Conservation (phyloP, 371 early-diverging fungal genomes). For the Syncephalastrum monosporum region DNA sequence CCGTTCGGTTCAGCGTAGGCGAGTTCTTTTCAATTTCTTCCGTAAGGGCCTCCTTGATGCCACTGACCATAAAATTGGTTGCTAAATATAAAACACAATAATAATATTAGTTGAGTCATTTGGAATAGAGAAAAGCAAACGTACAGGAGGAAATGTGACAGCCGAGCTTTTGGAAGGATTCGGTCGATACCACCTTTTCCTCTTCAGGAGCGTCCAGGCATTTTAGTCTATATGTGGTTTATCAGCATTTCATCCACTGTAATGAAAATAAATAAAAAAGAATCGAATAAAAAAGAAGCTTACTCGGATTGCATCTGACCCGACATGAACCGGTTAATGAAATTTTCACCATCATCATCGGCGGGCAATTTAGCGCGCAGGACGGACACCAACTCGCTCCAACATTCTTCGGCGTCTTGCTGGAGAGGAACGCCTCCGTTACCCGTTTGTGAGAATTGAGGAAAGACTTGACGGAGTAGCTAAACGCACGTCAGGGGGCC, state of each 20-base stretch:
- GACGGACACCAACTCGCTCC: slow-evolving; percentile 74
- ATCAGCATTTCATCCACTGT: too few relatives aligned
- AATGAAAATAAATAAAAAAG: too few relatives aligned
- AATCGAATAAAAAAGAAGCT: slow-evolving; percentile 4
- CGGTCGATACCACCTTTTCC: slow-evolving; percentile 53
- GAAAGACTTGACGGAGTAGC: slow-evolving; percentile 78
- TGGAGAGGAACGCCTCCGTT: slow-evolving; percentile 75
- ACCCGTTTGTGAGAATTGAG: slow-evolving; percentile 84
- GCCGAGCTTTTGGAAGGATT: slow-evolving; percentile 77
- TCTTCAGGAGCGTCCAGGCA: slow-evolving; percentile 88
- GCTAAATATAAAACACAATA: slow-evolving; percentile 13
- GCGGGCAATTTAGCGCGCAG: slow-evolving; percentile 67
- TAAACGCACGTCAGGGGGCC: slow-evolving; percentile 12
- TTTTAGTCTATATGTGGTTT: slow-evolving; percentile 40
- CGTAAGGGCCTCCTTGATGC: slow-evolving; percentile 63
- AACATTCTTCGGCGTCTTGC: slow-evolving; percentile 99
- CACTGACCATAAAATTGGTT: slow-evolving; percentile 70
- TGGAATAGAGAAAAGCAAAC: too few relatives aligned
- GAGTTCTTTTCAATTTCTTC: slow-evolving; percentile 92
- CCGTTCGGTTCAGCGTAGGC: slow-evolving; percentile 72
- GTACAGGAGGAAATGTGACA: slow-evolving; percentile 79
- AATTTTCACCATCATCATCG: slow-evolving; percentile 52
- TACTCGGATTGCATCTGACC: slow-evolving; percentile 65
- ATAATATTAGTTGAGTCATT: too few relatives aligned
- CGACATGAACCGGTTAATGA: slow-evolving; percentile 85